A percentile compares a stretch with the other conserved stretches of the same genome.
These are phyloP conservation scores for Gracilaria gracilis DNA, from an alignment of 23 red algal species.

Conservation along the genomic window DNA sequence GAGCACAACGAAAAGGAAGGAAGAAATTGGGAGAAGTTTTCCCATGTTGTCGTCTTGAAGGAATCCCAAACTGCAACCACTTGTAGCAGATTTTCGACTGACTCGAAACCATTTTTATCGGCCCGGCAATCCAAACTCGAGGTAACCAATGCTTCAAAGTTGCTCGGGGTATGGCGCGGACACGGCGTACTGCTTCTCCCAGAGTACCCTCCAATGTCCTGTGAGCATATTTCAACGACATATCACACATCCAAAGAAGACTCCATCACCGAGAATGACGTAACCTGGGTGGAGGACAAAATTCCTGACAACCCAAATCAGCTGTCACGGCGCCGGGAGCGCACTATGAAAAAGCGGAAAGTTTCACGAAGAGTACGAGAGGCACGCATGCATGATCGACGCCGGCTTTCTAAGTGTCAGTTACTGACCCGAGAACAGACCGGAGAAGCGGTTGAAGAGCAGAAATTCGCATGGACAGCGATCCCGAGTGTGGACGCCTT, in stretches of 20 bases:
- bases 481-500: constrained; percentile 4
- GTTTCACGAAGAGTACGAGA: constrained; percentile 31
- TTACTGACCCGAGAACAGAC: constrained; percentile 19
- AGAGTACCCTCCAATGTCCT: constrained; percentile 41
- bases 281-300: constrained; percentile 31
- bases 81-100: too few relatives aligned
- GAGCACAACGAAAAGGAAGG: background rate
- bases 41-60: constrained; percentile 33
- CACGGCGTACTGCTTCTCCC: constrained; percentile 21
- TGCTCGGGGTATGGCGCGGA: constrained; percentile 39
- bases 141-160: background rate
- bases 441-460: constrained; percentile 7
- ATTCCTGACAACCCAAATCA: constrained; percentile 26
- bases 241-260: background rate
- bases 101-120: background rate
- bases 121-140: background rate
- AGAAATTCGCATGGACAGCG: constrained; percentile 38
- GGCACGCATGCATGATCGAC: constrained; percentile 46
- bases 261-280: constrained; percentile 13
- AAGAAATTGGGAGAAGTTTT: background rate
- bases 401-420: constrained; percentile 39
- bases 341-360: constrained; percentile 42
- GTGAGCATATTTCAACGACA: background rate
- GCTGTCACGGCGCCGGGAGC: constrained; percentile 11
- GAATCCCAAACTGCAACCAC: background rate